Base-by-base conservation (phyloP, 306 rosid genomes). In the Cucumis melo region DNA sequence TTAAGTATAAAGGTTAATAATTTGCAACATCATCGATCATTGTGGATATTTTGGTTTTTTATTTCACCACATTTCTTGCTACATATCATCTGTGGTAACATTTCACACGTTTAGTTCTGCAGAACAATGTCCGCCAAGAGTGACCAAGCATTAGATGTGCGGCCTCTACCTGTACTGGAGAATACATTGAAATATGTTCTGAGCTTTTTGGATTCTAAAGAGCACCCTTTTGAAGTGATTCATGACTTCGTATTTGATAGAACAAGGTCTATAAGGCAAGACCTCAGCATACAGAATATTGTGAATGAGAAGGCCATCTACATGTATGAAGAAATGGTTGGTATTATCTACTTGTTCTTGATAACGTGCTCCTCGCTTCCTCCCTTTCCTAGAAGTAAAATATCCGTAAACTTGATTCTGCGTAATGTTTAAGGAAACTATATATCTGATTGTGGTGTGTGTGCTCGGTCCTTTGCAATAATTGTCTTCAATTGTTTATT, bases 211-310 rank as follows among this genome's bases (percentile, higher is more conserved):
- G 88, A 90, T 66, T 78, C 91, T 41, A 70, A 78, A 58, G 88
- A 90, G 38, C 86, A 83, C 77, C 86, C 90, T 11, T 91, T 91
- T 80, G 91, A 90, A 90, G 96, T 87, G 77, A 79, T 90, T 84
- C 93, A 91, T 64, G 97, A 89, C 86, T 91, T 94, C 82, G 54
- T 91, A 44, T 94, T 89, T 67, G 98, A 91, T 83, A 91, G 98
- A 83, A 91, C 93, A 57, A 91, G 98, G 82, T 94, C 98, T 59
- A 87, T 94, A 74, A 85, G 97, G 41, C 98, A 94, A 80, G 98
- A 94, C 86, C 85, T 94, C 62, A 86, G 91, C n/a, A 89, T 90
- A 91, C 98, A 94, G 80, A 83, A 81, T 81, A 87, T 90, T 76
- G 84, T 79, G 64, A 84, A 84, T 57, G 84, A 83, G 38, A 86